A percentile compares a stretch with the other conserved stretches of the same genome.
Conservation (phyloP, 176 grass and related monocot genomes). For the Avena atlantica region DNA sequence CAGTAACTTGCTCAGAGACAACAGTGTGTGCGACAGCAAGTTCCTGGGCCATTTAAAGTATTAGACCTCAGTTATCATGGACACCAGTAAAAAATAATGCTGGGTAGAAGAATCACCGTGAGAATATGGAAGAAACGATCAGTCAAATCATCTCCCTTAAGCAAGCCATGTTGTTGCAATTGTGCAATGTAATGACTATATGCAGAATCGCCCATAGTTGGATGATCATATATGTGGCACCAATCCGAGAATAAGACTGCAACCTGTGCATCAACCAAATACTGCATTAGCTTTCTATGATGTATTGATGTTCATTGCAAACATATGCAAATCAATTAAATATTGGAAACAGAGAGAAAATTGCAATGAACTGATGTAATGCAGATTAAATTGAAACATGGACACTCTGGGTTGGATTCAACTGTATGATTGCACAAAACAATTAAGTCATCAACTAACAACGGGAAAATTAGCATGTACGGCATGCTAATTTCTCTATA, state of each 20-base stretch:
- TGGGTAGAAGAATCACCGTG: conserved; percentile 52
- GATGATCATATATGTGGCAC: conserved; percentile 91
- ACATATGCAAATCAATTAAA: not conserved
- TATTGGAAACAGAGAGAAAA: not conserved
- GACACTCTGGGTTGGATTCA: not conserved
- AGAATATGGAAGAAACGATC: conserved; percentile 84
- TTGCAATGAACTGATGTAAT: not conserved
- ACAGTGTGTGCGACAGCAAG: conserved; percentile 69
- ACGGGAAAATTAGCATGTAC: not conserved
- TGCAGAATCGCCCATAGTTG: conserved; percentile 68
- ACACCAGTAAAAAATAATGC: conserved; percentile 33
- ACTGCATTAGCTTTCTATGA: conserved; percentile 32
- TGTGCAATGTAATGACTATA: conserved; percentile 80
- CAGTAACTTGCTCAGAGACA: conserved; percentile 63
- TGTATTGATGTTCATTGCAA: not conserved
- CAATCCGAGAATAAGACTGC: conserved; percentile 79
- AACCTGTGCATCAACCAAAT: conserved; percentile 62
- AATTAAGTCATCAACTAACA: conserved; percentile 12
- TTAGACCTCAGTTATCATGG: conserved; percentile 26
- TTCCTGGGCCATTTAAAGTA: conserved; percentile 60
- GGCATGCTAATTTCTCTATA: not conserved
- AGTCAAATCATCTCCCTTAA: conserved; percentile 88
- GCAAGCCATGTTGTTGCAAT: conserved; percentile 78
- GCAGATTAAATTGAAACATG: not conserved
- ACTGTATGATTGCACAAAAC: not conserved